Evolutionary conservation across 306 rosid genomes (phyloP), one percentile per base, ranked within the genome.

Genomic region (Ormosia emarginata): DNA sequence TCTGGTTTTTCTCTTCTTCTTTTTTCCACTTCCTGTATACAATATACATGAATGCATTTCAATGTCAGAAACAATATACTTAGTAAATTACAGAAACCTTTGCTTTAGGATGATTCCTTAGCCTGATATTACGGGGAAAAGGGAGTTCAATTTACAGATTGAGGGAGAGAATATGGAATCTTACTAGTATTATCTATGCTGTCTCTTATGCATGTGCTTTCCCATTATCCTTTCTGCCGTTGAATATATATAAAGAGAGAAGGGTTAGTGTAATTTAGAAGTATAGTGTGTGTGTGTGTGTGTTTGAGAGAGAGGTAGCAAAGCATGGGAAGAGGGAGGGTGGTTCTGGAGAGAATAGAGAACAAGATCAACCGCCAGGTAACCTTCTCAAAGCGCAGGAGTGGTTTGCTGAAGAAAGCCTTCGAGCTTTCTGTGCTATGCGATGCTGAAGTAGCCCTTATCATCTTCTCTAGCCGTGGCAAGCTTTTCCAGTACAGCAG

Each of bases 361-460:
- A 94, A 92, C 91, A 94, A 90, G 84, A 91, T 88, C 55, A 94
- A 92, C 68, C 78, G 97, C 9, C 97, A 92, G 84, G 98, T 94
- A 11, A 91, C 94, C 3, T 94, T 94, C 80, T 86, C 98, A 67
- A 92, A 94, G 88, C 61, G 98, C 0, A 87, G 96, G 47, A 87
- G 86, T 61, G 96, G 98, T 15, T 84, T 94, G 83, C 76, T 91
- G 55, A 94, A 94, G 97, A 94, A 94, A 81, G 96, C 97, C 1
- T 86, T 75, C 30, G 98, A 94, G 88, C 94, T 94, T 9, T 90
- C 94, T 46, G 94, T 94, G 69, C 86, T 88, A 1, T 94, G 98
- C 10, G 98, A 94, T 79, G 95, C 92, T 77, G 94, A 90, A 68
- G 91, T 94, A 8, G 98, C 89, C 13, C 87, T 94, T 8, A 86